Base-by-base conservation (phyloP, 164 flowering plant species). In the Houttuynia cordata region DNA sequence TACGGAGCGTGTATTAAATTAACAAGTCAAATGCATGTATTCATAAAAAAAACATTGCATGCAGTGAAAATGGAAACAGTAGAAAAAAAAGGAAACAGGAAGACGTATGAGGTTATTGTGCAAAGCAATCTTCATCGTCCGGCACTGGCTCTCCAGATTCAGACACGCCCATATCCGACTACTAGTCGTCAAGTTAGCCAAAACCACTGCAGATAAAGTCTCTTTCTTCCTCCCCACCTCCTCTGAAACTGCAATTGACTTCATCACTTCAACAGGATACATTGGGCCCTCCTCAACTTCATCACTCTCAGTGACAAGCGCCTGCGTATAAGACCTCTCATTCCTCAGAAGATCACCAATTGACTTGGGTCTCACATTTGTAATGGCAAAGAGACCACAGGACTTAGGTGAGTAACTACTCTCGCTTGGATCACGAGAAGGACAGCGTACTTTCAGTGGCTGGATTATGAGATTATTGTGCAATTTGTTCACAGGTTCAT, bases 101-200 rank as follows among this genome's bases (percentile, higher is more conserved):
- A 41, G 45, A 41, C n/a, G n/a, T n/a, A 8, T 8, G 10, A 13
- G 58, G 8, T 12, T 25, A 56, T 56, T 21, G 34, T 24, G 22
- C 34, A 56, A 23, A 13, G 30, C 58, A 22, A 20, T 23, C 58
- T 23, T 20, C 4, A 56, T 10, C 13, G 22, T 10, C 13, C 45
- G 10, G 13, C 42, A 21, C 34, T 22, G 9, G 52, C 21, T 41
- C 45, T 41, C 53, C 20, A 21, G 10, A 70, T 72, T 52, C 47
- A 82, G 63, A 0, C 84, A 74, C 17, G 59, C 68, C 88, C 93
- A 86, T 47, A 84, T 79, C 49, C 90, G 68, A 37, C 23, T 81
- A 64, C 73, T 73, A 1, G 88, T 70, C 0, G 79, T 71, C 12
- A 81, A 41, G 68, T 83, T 87, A 0, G 49, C 62, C 77, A 87